Conservation (phyloP, 2,329 filamentous ascomycete genomes). For the Pyrenophora seminiperda region DNA sequence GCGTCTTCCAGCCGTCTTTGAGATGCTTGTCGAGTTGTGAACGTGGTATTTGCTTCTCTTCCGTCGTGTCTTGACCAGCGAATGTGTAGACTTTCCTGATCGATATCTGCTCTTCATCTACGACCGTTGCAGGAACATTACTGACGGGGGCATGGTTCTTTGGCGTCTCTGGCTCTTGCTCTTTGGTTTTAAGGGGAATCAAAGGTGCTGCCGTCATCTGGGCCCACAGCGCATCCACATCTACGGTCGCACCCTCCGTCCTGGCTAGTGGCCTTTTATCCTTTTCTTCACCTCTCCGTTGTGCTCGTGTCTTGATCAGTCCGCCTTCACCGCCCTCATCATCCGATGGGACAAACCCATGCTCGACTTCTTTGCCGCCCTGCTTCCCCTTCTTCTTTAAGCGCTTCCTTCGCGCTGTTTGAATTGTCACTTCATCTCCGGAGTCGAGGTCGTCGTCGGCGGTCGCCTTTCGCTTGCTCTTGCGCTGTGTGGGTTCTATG, state of each 20-base stretch:
- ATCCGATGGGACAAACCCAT: constrained; percentile 35
- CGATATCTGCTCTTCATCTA: constrained; percentile 55
- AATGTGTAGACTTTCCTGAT: constrained; percentile 77
- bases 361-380: constrained; percentile 25
- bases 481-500: constrained; percentile 27
- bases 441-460: constrained; percentile 53
- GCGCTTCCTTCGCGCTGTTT: constrained; percentile 61
- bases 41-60: constrained; percentile 69
- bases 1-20: constrained; percentile 39
- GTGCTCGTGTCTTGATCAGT: constrained; percentile 73
- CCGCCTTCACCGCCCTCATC: constrained; percentile 61
- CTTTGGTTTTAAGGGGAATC: constrained; percentile 28
- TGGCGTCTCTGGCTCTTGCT: constrained; percentile 14
- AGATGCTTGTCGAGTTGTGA: constrained; percentile 38
- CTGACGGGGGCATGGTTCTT: constrained; percentile 17
- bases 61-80: constrained; percentile 72
- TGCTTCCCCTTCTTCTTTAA: constrained; percentile 49
- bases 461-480: constrained; percentile 42
- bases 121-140: constrained; percentile 13
- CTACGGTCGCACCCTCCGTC: constrained; percentile 67
- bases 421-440: constrained; percentile 73
- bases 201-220: constrained; percentile 63
- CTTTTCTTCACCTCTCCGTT: constrained; percentile 68
- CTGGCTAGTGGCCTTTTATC: constrained; percentile 60
- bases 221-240: constrained; percentile 73